Evolutionary conservation across 805 yeast species (phyloP), one percentile per base, ranked within the genome.

Genomic region (Sugiyamaella mastotermitis): DNA sequence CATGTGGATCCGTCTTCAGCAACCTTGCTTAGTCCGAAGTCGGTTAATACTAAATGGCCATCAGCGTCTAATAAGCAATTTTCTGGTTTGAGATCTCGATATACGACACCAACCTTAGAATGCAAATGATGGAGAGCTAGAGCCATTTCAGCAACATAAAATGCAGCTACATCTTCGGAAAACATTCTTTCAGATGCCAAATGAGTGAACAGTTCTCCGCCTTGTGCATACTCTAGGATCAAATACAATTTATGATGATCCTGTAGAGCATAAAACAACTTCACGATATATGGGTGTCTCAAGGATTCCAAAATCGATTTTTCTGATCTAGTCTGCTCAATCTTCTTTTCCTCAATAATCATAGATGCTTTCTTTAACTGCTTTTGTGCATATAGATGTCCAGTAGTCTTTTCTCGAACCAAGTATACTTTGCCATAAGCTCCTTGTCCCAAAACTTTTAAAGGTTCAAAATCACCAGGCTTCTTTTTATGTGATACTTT

Each of bases 11-110:
- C 61, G 25, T 51, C 58, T 30, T 56, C 56, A 9, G 71, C 63
- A 11, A 65, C 66, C 43, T 72, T 72, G 42, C 72, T 67, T 16
- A 86, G 67, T 0, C 96, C 96, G 58, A 86, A 86, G 58, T 86
- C 96, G 0, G 95, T 85, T 31, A 85, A 64, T 16, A 86, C 80
- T 41, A 86, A 65, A 56, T 86, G 92, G 0, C 95, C 96, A n/a
- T 66, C 58, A 2, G 75, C 65, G 51, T 85, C 84, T 26, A 86
- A 65, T 50, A 87, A 64, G 52, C 94, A 87, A 53, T 86, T 86
- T 58, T 86, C 96, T 4, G 96, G 95, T 58, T 86, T 86, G 47
- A 86, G 65, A 56, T 86, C 96, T 29, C 95, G 72, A 52, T 86
- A 87, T 3, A 86, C 88, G 15, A 86, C 80, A 10, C 95, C 95